phyloP scores from a whole-genome alignment of 202 grass and related monocot species.

The Schoenoplectus tabernaemontani region DNA sequence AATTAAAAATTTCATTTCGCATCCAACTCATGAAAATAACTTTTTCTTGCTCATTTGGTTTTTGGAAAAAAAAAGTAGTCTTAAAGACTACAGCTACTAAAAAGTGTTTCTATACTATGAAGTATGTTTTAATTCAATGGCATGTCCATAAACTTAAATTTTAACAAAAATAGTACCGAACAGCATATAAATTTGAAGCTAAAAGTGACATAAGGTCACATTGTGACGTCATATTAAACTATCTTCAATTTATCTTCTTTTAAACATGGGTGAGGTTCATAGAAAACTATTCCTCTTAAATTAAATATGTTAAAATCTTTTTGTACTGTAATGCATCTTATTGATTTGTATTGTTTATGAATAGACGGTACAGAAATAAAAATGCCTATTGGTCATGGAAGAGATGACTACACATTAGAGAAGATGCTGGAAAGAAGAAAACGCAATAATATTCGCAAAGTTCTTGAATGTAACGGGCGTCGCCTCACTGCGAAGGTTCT shows the following conservation, averaged over 20 bases:
- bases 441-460: conserved; percentile 24
- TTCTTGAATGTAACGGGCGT: conserved; percentile 5
- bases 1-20: no score
- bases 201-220: not conserved
- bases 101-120: not conserved
- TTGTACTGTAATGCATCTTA: not conserved
- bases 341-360: conserved; percentile 9
- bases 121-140: not conserved
- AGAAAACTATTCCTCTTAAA: not conserved
- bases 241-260: not conserved
- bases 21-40: not conserved
- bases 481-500: not conserved
- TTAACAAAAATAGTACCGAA: not conserved
- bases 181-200: not conserved
- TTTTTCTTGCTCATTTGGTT: not conserved
- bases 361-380: conserved; percentile 22
- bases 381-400: conserved; percentile 47
- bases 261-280: not conserved
- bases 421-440: conserved; percentile 34
- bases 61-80: not conserved
- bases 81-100: not conserved
- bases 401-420: conserved; percentile 24
- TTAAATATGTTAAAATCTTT: no score
- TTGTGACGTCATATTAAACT: not conserved
- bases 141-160: not conserved